Conservation (phyloP, 768 basidiomycete species). For the Leccinellum rugosiceps region DNA sequence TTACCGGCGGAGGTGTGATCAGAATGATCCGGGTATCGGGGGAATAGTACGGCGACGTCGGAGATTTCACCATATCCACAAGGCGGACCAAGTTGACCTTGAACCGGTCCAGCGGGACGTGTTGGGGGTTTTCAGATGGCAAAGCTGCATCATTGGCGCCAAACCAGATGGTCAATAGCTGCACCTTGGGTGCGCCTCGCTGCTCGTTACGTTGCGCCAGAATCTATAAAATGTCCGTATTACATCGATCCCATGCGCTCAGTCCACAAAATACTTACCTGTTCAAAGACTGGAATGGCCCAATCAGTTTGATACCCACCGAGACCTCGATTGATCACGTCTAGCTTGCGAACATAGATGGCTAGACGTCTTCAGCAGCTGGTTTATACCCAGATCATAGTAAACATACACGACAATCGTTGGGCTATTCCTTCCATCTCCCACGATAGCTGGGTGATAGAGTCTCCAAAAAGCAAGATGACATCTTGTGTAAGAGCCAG, state of each 20-base stretch:
- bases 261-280: conserved; percentile 47
- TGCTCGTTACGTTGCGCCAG: conserved; percentile 52
- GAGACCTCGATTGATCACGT: conserved; percentile 83
- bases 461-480: conserved; percentile 79
- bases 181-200: conserved; percentile 53
- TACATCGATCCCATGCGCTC: neutral
- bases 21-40: conserved; percentile 74
- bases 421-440: conserved; percentile 61
- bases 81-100: conserved; percentile 60
- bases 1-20: conserved; percentile 83
- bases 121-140: conserved; percentile 61
- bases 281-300: conserved; percentile 76
- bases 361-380: conserved; percentile 39
- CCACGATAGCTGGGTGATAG: conserved; percentile 72
- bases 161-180: conserved; percentile 83
- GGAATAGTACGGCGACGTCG: conserved; percentile 62
- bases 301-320: conserved; percentile 87
- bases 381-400: neutral
- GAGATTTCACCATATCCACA: conserved; percentile 57
- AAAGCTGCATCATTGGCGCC: conserved; percentile 82
- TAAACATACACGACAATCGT: conserved; percentile 45
- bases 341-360: conserved; percentile 74
- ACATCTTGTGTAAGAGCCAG: conserved; percentile 54
- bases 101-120: conserved; percentile 70
- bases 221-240: conserved; percentile 37